Base-by-base conservation (phyloP, 2,329 filamentous ascomycete species). In the Fusarium sp. region DNA sequence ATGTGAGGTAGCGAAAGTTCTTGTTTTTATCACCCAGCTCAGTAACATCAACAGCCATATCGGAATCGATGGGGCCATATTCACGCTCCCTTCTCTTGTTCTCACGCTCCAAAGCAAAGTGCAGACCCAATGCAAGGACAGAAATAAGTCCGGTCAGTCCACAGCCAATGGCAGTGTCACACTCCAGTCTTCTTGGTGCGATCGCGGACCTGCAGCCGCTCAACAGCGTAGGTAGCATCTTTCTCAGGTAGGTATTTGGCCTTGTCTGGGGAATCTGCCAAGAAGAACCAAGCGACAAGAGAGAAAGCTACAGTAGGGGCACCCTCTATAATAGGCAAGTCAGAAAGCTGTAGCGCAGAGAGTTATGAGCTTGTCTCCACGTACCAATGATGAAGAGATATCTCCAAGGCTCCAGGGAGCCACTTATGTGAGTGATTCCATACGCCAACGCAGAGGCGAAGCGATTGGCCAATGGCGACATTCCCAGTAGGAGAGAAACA, bases 361-460 rank as follows among this genome's bases (percentile, higher is more conserved):
- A 5, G 4, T 9, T 38, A 21, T 8, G 37, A 21, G 7, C 11
- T 8, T 7, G 19, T 25, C 19, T 25, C 6, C 21, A 39, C 25
- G 7, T 44, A 69, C 56, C 41, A 4, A 55, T 62, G 21, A 52
- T 45, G 1, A 70, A 51, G 7, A 73, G 41, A 1, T 66, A 60
- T 21, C 61, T 69, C 70, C 70, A 73, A 27, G 64, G 61, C 21
- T 69, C 70, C 12, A 73, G 9, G 5, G 61, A 66, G 3, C 49
- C 61, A 4, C 27, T 39, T n/a, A 72, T 69, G 11, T 69, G 61
- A 0, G 65, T 33, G 19, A 73, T 73, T 1, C 69, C 70, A 2
- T 72, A 73, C 1, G 70, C 70, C 16, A 73, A 29, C 7, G 57
- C 42, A 14, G 70, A 55, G 2, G 69, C 70, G 23, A 73, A 73